Evolutionary conservation across 495 filamentous ascomycete species (phyloP).

Genomic region (Xylona heveae): DNA sequence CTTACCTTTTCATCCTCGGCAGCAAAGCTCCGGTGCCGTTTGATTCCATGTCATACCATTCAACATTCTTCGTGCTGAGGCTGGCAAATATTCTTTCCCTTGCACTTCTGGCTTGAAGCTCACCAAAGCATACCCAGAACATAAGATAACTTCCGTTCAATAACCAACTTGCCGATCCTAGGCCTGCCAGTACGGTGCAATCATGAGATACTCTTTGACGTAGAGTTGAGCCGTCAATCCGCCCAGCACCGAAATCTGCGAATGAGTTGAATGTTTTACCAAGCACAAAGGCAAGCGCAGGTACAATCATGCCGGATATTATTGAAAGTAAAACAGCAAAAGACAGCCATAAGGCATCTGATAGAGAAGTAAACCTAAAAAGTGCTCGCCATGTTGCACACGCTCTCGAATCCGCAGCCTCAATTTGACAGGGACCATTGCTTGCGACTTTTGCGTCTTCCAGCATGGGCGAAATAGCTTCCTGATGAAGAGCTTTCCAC

Average conservation of each 20-base stretch:
- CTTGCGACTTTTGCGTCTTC: no score
- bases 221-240: conserved; percentile 25
- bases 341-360: conserved; percentile 33
- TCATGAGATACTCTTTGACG: conserved; percentile 31
- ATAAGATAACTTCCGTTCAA: conserved; percentile 40
- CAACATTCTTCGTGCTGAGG: conserved; percentile 48
- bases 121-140: conserved; percentile 55
- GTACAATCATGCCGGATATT: conserved; percentile 36
- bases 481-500: no score
- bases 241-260: conserved; percentile 37
- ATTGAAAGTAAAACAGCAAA: conserved; percentile 32
- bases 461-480: no score
- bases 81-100: conserved; percentile 42
- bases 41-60: conserved; percentile 60
- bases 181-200: conserved; percentile 30
- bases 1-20: conserved; percentile 52
- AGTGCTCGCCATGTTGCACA: conserved; percentile 23
- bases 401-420: background rate
- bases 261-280: conserved; percentile 59
- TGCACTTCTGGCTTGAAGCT: conserved; percentile 49
- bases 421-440: no score
- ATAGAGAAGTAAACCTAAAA: conserved; percentile 47
- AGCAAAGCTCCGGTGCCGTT: conserved; percentile 55
- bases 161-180: conserved; percentile 44
- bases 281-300: conserved; percentile 45